Evolutionary conservation across 768 basidiomycete genomes (phyloP).

Genomic region (Xerocomellus dryophilus): DNA sequence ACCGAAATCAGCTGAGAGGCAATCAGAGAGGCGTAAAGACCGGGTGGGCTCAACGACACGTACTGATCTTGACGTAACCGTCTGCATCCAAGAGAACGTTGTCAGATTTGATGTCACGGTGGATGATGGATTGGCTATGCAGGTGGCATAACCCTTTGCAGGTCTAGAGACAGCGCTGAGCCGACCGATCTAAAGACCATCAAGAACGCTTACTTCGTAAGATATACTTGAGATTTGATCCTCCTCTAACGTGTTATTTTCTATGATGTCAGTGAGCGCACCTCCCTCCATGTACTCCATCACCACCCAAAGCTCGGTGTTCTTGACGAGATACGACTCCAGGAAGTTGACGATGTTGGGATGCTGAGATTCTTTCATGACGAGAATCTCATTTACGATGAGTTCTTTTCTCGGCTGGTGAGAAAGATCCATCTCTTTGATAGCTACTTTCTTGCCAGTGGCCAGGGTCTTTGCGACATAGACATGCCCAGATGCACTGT

Average conservation of each 20-base stretch:
- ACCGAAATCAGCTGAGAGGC: conserved; percentile 82
- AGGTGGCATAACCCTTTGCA: conserved; percentile 93
- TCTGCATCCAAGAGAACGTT: conserved; percentile 91
- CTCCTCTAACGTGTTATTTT: conserved; percentile 92
- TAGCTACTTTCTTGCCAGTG: conserved; percentile 86
- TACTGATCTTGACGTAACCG: conserved; percentile 96
- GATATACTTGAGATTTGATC: conserved; percentile 93
- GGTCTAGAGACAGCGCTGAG: conserved; percentile 50
- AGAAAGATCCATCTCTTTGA: conserved; percentile 97
- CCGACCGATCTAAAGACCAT: not conserved
- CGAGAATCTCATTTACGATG: conserved; percentile 96
- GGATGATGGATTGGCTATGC: conserved; percentile 92
- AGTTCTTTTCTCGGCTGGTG: conserved; percentile 96
- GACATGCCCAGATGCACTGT: conserved; percentile 93
- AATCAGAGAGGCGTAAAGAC: conserved; percentile 1
- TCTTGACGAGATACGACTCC: conserved; percentile 85
- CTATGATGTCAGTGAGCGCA: conserved; percentile 95
- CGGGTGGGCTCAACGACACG: conserved; percentile 31
- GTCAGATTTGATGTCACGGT: conserved; percentile 96
- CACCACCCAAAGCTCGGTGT: conserved; percentile 91
- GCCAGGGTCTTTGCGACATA: conserved; percentile 92
- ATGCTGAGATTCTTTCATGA: conserved; percentile 98
- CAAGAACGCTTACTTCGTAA: conserved; percentile 64
- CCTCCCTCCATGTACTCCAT: conserved; percentile 99
- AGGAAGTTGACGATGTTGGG: conserved; percentile 97